Evolutionary conservation across 805 yeast species (phyloP).

Genomic region (Yamadazyma insecticola): DNA sequence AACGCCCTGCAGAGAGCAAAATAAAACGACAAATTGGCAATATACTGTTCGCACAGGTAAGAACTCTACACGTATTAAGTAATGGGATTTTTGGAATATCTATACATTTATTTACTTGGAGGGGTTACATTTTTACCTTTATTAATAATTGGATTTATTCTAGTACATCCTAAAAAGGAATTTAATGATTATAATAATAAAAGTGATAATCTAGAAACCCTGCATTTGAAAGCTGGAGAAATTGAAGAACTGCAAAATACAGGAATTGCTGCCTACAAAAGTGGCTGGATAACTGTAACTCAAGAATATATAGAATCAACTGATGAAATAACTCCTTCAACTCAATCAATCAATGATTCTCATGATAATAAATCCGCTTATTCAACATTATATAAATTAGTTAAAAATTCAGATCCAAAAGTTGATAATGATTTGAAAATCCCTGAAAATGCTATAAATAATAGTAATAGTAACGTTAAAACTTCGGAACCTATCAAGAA

Average conservation of each 20-base stretch:
- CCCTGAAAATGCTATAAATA: conserved; percentile 1
- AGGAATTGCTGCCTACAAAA: conserved; percentile 59
- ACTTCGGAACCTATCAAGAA: conserved; percentile 12
- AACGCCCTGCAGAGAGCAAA: too few relatives aligned
- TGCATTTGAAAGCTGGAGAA: conserved; percentile 55
- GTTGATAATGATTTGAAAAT: neutral
- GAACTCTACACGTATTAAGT: too few relatives aligned
- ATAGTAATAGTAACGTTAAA: conserved; percentile 3
- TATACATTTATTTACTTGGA: conserved; percentile 61
- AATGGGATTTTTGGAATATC: conserved; percentile 16
- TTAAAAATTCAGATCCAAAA: conserved; percentile 28
- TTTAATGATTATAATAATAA: conserved; percentile 12
- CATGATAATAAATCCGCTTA: conserved; percentile 51
- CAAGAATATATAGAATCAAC: conserved; percentile 54
- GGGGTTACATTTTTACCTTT: conserved; percentile 79
- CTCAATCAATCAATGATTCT: conserved; percentile 39
- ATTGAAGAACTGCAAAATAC: conserved; percentile 55
- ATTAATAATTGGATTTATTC: conserved; percentile 35
- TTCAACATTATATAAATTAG: conserved; percentile 55
- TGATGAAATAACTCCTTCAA: conserved; percentile 44
- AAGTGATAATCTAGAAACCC: conserved; percentile 10
- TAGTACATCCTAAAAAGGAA: conserved; percentile 18
- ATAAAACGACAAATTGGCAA: too few relatives aligned
- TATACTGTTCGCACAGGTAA: too few relatives aligned
- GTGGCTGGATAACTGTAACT: conserved; percentile 85